Conservation (phyloP, 2,329 filamentous ascomycete genomes). For the Pleurostoma richardsiae region DNA sequence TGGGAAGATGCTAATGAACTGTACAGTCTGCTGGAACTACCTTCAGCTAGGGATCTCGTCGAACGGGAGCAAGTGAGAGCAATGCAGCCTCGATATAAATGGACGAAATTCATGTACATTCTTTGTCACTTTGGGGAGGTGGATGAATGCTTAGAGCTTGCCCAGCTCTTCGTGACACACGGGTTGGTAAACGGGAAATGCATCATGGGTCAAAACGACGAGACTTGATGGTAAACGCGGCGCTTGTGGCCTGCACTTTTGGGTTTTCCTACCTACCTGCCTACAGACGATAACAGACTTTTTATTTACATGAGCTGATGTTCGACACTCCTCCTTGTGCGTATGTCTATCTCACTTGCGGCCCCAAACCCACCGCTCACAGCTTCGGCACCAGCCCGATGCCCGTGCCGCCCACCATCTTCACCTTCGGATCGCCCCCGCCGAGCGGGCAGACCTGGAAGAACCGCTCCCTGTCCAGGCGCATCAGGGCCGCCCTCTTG, state of each 20-base stretch:
- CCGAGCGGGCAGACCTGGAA: conserved; percentile 61
- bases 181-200: too few species aligned
- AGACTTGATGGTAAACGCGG: too few species aligned
- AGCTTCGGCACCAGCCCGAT: conserved; percentile 50
- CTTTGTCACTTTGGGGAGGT: too few species aligned
- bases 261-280: too few species aligned
- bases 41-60: conserved; percentile 33
- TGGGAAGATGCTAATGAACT: conserved; percentile 6
- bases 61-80: too few species aligned
- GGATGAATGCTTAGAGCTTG: too few species aligned
- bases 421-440: conserved; percentile 32
- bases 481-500: conserved; percentile 64
- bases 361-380: conserved; percentile 18
- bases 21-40: conserved; percentile 49
- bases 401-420: conserved; percentile 47
- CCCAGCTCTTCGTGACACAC: too few species aligned
- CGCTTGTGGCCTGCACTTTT: too few species aligned
- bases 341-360: not conserved
- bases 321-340: too few species aligned
- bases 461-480: conserved; percentile 61
- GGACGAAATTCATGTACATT: too few species aligned
- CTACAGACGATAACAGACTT: not conserved
- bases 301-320: not conserved
- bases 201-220: too few species aligned
- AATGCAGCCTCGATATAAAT: too few species aligned